Conservation (phyloP, 2,329 filamentous ascomycete species). For the Aspergillus novofumigatus region DNA sequence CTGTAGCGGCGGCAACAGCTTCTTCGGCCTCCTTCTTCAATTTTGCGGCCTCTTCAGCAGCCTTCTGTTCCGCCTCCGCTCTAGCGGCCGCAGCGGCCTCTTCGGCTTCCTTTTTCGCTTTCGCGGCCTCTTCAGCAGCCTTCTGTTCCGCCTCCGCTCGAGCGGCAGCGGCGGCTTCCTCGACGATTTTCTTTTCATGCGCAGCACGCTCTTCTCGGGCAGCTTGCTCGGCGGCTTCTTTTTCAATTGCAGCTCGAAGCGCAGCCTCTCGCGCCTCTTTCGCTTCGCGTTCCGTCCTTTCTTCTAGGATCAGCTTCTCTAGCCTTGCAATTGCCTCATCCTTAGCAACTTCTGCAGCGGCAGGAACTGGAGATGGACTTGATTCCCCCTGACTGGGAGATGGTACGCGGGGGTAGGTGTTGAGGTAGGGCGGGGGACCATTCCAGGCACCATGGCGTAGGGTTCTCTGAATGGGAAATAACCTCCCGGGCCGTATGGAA, state of each 20-base stretch:
- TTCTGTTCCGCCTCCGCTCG: constrained; percentile 46
- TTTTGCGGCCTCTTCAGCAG: background rate
- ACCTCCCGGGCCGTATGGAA: constrained; percentile 32
- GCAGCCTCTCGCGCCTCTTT: constrained; percentile 36
- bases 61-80: constrained; percentile 34
- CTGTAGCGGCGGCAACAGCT: constrained; percentile 30
- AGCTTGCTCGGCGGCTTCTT: constrained; percentile 44
- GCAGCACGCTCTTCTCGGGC: constrained; percentile 34
- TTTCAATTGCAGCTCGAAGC: constrained; percentile 45
- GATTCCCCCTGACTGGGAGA: constrained; percentile 29
- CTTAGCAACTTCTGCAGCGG: constrained; percentile 48
- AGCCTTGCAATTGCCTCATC: constrained; percentile 59
- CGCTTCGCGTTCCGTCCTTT: constrained; percentile 39
- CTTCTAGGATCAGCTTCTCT: constrained; percentile 52
- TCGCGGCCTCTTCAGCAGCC: constrained; percentile 46
- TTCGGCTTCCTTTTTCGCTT: constrained; percentile 44
- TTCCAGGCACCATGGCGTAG: constrained; percentile 31
- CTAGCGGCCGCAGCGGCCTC: constrained; percentile 37
- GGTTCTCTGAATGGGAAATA: constrained; percentile 35
- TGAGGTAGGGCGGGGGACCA: constrained; percentile 35
- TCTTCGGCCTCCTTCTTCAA: constrained; percentile 25
- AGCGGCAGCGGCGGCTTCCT: constrained; percentile 45
- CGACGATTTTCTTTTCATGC: constrained; percentile 40
- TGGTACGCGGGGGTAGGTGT: constrained; percentile 32
- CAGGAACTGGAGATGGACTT: constrained; percentile 23